These are phyloP conservation scores for Aspergillus sclerotioniger DNA, from an alignment of 495 filamentous ascomycete genomes.

Conservation along the genomic window DNA sequence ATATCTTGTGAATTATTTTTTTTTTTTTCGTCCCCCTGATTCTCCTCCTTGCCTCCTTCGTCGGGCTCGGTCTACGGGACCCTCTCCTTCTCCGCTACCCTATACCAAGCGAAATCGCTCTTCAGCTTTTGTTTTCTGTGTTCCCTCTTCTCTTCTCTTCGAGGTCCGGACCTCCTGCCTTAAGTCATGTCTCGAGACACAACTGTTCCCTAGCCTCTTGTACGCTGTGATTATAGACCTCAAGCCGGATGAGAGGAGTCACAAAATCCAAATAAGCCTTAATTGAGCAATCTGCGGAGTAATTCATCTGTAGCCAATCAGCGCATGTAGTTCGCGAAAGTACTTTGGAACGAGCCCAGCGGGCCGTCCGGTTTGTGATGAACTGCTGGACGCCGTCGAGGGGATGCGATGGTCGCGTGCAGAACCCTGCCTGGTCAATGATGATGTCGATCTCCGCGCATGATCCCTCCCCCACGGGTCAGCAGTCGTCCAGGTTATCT, in stretches of 20 bases:
- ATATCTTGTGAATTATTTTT: slow-evolving; percentile 25
- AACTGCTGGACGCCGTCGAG: too few species aligned
- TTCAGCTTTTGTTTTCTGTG: slow-evolving; percentile 20
- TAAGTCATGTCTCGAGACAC: neutral
- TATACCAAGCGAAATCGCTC: slow-evolving; percentile 14
- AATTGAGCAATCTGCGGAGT: neutral
- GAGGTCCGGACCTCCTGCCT: neutral
- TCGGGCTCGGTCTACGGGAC: slow-evolving; percentile 8
- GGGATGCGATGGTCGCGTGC: too few species aligned
- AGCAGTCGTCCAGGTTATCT: too few species aligned
- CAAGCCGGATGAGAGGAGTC: slow-evolving; percentile 3
- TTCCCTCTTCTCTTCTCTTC: slow-evolving; percentile 19
- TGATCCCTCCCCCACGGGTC: too few species aligned
- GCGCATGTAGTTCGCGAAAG: neutral
- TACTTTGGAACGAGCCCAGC: neutral
- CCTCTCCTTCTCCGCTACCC: slow-evolving; percentile 6
- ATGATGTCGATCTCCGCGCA: too few species aligned
- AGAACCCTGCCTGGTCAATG: too few species aligned
- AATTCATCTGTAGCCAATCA: neutral
- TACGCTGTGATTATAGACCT: slow-evolving; percentile 4
- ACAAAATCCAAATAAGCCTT: slow-evolving; percentile 3
- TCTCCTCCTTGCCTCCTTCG: slow-evolving; percentile 7
- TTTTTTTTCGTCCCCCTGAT: slow-evolving; percentile 17
- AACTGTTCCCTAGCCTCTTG: neutral
- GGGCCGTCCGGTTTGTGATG: too few species aligned